Evolutionary conservation across 371 early-diverging fungal genomes (phyloP).

Genomic region (Encephalitozoon intestinalis): DNA sequence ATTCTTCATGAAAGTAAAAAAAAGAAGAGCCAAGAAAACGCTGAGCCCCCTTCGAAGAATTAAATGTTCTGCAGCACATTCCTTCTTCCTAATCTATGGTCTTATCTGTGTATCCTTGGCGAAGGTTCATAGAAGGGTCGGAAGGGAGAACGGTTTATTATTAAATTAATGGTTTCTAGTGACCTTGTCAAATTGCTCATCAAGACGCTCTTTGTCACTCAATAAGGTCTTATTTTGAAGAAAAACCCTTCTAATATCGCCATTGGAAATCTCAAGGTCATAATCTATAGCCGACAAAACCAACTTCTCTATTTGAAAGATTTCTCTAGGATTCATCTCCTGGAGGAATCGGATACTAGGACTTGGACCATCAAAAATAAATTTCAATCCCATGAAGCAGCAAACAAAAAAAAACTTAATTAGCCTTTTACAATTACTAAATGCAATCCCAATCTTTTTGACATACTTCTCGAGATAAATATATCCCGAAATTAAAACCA

Average conservation of each 20-base stretch:
- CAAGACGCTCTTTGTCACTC: background rate
- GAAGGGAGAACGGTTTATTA: background rate
- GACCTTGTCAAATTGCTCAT: background rate
- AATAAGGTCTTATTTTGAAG: background rate
- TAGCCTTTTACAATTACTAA: background rate
- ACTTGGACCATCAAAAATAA: background rate
- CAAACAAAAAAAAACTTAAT: background rate
- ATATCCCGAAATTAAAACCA: background rate
- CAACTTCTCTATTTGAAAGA: background rate
- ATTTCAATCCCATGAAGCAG: background rate
- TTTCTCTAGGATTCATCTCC: background rate
- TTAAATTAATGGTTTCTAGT: background rate
- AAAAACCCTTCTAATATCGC: background rate
- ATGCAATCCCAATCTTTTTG: background rate
- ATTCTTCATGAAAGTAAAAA: conserved; percentile 18
- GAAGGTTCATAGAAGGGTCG: too few species aligned
- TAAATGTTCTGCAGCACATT: conserved; percentile 18
- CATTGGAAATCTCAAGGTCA: background rate
- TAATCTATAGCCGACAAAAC: background rate
- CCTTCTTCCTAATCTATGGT: background rate
- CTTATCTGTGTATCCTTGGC: background rate
- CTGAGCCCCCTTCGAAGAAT: background rate
- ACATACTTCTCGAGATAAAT: background rate
- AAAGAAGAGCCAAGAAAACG: background rate
- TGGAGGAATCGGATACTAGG: background rate